These are phyloP conservation scores for Massariosphaeria phaeospora DNA, from an alignment of 495 filamentous ascomycete species.

Conservation along the genomic window DNA sequence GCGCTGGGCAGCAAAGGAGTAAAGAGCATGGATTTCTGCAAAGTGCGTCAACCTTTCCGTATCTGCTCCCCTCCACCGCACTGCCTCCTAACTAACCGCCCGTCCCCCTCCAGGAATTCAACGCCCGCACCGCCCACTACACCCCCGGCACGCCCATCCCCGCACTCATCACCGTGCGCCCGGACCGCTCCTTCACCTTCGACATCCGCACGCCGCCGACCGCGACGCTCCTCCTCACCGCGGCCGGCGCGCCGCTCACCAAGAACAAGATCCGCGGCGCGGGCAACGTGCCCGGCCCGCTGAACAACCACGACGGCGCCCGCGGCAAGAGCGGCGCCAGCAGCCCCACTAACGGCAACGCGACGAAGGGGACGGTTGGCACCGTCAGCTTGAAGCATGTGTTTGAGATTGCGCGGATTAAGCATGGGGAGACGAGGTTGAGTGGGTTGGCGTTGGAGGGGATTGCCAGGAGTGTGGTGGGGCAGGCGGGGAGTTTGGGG, in stretches of 20 bases:
- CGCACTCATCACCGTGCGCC: slow-evolving; percentile 82
- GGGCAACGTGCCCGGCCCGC: slow-evolving; percentile 43
- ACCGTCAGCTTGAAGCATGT: slow-evolving; percentile 89
- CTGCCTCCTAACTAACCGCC: not conserved
- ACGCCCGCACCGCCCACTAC: slow-evolving; percentile 87
- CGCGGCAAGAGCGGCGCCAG: slow-evolving; percentile 27
- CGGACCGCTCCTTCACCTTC: slow-evolving; percentile 89
- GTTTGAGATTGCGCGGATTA: slow-evolving; percentile 97
- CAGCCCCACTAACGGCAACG: slow-evolving; percentile 49
- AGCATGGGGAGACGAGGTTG: slow-evolving; percentile 73
- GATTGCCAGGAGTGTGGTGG: slow-evolving; percentile 77
- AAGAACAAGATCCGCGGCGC: slow-evolving; percentile 77
- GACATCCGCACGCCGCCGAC: slow-evolving; percentile 90
- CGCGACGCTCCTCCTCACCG: slow-evolving; percentile 77
- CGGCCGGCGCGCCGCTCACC: slow-evolving; percentile 68
- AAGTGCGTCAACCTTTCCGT: slow-evolving; percentile 52
- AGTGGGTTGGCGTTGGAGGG: slow-evolving; percentile 76
- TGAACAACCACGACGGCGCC: slow-evolving; percentile 31
- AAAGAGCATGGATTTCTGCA: slow-evolving; percentile 99
- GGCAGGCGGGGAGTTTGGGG: slow-evolving; percentile 82
- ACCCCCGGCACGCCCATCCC: slow-evolving; percentile 80
- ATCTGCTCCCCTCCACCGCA: not conserved
- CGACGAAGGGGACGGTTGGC: slow-evolving; percentile 71
- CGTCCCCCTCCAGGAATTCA: slow-evolving; percentile 74
- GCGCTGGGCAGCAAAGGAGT: slow-evolving; percentile 96